Evolutionary conservation across 192 early-diverging fungal genomes (phyloP).

Genomic region (Podila minutissima): DNA sequence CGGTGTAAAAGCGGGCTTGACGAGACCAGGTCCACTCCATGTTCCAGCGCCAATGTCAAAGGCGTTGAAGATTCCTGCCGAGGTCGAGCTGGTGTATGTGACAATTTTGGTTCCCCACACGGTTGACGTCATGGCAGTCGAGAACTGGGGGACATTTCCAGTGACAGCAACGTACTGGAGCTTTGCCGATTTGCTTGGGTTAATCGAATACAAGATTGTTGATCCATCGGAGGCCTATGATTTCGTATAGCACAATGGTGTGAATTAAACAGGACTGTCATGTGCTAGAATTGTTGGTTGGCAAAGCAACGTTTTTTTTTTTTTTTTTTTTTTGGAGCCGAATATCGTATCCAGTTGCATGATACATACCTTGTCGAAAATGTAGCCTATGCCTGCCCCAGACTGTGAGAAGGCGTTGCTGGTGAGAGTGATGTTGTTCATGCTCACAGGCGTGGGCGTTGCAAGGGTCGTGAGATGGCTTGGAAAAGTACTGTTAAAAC

Average conservation of each 20-base stretch:
- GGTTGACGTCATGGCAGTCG: background rate
- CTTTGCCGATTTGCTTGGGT: background rate
- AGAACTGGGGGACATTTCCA: background rate
- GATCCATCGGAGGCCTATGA: background rate
- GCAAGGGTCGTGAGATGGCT: background rate
- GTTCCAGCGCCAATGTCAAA: background rate
- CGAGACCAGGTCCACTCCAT: background rate
- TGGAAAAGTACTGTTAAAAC: background rate
- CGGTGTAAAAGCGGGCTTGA: background rate
- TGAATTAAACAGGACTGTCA: background rate
- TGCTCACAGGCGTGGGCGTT: background rate
- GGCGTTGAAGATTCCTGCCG: background rate
- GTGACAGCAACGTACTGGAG: background rate
- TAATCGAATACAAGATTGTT: background rate
- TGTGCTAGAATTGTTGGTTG: background rate
- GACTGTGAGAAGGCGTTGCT: background rate
- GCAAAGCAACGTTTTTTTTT: background rate
- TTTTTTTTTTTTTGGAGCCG: background rate
- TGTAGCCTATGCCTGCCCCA: background rate
- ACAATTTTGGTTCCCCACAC: background rate
- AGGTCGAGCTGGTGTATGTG: background rate
- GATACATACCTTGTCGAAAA: background rate
- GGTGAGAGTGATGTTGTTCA: background rate
- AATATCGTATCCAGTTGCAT: background rate
- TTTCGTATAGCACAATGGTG: background rate